Evolutionary conservation across 2,329 filamentous ascomycete genomes (phyloP), one percentile per base, ranked within the genome.

Genomic region (Elsinoe fawcettii): DNA sequence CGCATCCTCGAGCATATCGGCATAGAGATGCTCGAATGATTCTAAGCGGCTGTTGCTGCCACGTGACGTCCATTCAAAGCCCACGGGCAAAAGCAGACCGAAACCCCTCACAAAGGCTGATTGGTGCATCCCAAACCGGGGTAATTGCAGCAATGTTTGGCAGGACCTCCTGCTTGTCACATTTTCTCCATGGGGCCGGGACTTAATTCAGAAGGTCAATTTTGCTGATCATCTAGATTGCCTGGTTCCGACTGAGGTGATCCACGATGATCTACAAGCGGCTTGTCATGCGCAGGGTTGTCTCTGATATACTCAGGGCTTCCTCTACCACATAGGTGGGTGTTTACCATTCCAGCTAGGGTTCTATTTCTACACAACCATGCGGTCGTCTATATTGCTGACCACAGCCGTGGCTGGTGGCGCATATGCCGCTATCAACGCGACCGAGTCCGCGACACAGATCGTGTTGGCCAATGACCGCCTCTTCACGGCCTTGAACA

Each of bases 401-500:
- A 30, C 34, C 25, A 22, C 32, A 18, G 32, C 30, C 16, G 34
- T 25, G 30, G 20, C 34, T 27, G 49, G 32, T 16, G 9, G 25
- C 34, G 49, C 49, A 11, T 23, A 23, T 16, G 49, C 49, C 9
- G 49, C 49, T 25, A 53, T 66, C 1, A 65, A 64, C 34, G 66
- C 69, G 18, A 67, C 63, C 0, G 67, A 74, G 58, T 66, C 64
- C 5, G 51, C 58, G 5, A 63, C 61, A 1, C 60, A 63, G 27
- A 63, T 75, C n/a, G 69, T 69, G 0, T 67, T 79, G 8, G 62
- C 67, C 39, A 80, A 79, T 59, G 70, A 74, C 43, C 71, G 75
- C 2, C 67, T 80, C 2, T 70, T 67, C 2, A 71, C 74, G 1
- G 68, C 73, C 3, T 69, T 78, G 27, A 69, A 71, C 59, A 79